Evolutionary conservation across 768 basidiomycete genomes (phyloP), one percentile per base, ranked within the genome.

Genomic region (Amylocystis lapponica): DNA sequence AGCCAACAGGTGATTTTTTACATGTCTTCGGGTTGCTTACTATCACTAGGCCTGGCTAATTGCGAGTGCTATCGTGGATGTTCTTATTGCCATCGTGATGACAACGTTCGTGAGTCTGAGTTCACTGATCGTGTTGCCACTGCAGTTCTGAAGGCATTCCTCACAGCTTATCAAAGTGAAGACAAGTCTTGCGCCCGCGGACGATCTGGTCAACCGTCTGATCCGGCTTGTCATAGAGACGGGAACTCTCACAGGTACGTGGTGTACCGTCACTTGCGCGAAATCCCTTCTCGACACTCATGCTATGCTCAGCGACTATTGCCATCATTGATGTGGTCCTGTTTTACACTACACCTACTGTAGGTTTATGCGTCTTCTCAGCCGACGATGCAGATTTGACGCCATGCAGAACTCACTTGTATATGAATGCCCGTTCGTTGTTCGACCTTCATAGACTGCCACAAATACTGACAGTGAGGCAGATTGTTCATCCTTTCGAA

Each of bases 21-120:
- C 21, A 6, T 10, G 20, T 17, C 35, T 47, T 2, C 2, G 26
- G 14, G 5, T 17, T 5, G 25, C n/a, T 34, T 7, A 6, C 30
- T 3, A 25, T 3, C 16, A 11, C 8, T 22, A 40, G 38, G 5
- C 32, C 5, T 36, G 45, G 39, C 39, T 46, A 10, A 26, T 14
- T 25, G 38, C 38, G 3, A 30, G 27, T 22, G 38, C 36, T 16
- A 14, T 27, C 12, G 39, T 27, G 11, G 45, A 46, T 34, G 27
- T 41, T 14, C 34, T 46, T 20, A 46, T 46, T 21, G 45, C 45
- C 9, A 34, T 22, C 16, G 25, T 25, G 14, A 46, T 46, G 45
- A 41, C 39, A 4, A 26, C 16, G 14, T 27, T 34, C 5, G 41
- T 42, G 22, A 21, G 41, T 34, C 5, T 17, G n/a, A n/a, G n/a